Evolutionary conservation across 768 basidiomycete species (phyloP).

Genomic region (Infundibulicybe gibba): DNA sequence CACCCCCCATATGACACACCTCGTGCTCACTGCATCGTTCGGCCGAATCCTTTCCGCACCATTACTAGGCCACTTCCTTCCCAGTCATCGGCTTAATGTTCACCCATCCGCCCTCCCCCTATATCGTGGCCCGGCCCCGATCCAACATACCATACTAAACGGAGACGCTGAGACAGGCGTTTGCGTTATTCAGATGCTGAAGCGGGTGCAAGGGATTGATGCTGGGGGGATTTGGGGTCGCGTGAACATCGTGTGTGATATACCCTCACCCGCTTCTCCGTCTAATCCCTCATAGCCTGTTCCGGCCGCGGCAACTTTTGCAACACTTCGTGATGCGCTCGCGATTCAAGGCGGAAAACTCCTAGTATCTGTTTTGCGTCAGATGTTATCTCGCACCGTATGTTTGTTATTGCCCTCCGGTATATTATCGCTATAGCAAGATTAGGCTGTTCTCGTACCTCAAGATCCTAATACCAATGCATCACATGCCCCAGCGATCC

Average conservation of each 20-base stretch:
- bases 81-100: conserved; percentile 68
- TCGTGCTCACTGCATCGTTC: conserved; percentile 88
- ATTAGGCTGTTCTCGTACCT: conserved; percentile 43
- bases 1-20: conserved; percentile 37
- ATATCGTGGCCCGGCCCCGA: conserved; percentile 89
- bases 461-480: conserved; percentile 38
- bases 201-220: conserved; percentile 70
- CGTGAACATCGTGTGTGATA: conserved; percentile 45
- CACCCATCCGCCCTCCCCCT: conserved; percentile 86
- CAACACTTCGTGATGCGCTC: conserved; percentile 50
- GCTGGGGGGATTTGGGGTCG: conserved; percentile 68
- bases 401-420: conserved; percentile 8
- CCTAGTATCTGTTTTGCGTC: conserved; percentile 66
- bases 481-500: conserved; percentile 60
- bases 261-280: not conserved
- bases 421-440: not conserved
- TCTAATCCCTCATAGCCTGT: conserved; percentile 40
- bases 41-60: conserved; percentile 74
- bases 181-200: conserved; percentile 74
- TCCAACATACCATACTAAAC: conserved; percentile 77
- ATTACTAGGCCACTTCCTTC: conserved; percentile 60
- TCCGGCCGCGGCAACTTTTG: conserved; percentile 48
- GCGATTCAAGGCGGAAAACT: conserved; percentile 65
- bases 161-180: conserved; percentile 73
- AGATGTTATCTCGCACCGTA: conserved; percentile 57